These are phyloP conservation scores for Leishmania braziliensis DNA, from an alignment of 208 protist species.

Conservation along the genomic window DNA sequence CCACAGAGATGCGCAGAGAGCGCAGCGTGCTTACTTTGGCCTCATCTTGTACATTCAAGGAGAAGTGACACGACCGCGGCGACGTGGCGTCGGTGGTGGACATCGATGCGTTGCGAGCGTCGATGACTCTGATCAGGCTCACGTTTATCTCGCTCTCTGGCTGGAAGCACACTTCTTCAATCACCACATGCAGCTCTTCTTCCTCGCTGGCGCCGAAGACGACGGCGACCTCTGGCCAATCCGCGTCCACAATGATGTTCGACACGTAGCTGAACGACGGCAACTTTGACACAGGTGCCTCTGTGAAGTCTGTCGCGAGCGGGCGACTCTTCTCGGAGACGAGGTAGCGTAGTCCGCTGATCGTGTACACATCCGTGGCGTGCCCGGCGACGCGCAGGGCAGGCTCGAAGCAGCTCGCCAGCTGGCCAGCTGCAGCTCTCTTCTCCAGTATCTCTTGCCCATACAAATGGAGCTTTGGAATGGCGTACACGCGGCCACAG, in stretches of 20 bases:
- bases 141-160: conserved; percentile 26
- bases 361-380: conserved; percentile 29
- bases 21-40: conserved; percentile 18
- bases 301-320: conserved; percentile 30
- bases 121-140: conserved; percentile 19
- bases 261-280: conserved; percentile 56
- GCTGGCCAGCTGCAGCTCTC: conserved; percentile 39
- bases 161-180: conserved; percentile 44
- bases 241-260: conserved; percentile 56
- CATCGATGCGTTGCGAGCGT: conserved; percentile 8
- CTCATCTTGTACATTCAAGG: conserved; percentile 17
- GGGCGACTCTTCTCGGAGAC: conserved; percentile 29
- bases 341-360: conserved; percentile 37
- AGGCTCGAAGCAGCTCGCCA: conserved; percentile 50
- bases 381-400: conserved; percentile 11
- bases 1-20: conserved; percentile 28
- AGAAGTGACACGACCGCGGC: conserved; percentile 8
- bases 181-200: conserved; percentile 29
- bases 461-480: conserved; percentile 58
- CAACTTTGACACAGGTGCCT: conserved; percentile 47
- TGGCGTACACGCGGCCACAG: conserved; percentile 40
- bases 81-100: conserved; percentile 2
- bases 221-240: conserved; percentile 36
- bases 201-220: conserved; percentile 39
- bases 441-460: conserved; percentile 48